These are phyloP conservation scores for Pyrenula aspistea DNA, from an alignment of 495 filamentous ascomycete genomes.

Conservation along the genomic window DNA sequence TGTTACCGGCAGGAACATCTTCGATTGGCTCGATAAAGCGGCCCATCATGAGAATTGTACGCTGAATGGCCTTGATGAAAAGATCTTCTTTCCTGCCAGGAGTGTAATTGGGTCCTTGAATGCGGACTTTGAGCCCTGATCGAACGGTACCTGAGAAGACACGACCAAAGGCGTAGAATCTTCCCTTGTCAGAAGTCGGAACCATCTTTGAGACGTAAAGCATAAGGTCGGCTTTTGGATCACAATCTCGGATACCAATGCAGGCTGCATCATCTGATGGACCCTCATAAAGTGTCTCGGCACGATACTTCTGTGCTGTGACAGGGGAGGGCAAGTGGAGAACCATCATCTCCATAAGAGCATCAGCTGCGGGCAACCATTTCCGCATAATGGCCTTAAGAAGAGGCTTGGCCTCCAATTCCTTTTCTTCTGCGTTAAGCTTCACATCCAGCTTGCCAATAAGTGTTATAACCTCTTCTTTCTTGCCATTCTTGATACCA, in stretches of 20 bases:
- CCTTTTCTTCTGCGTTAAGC: constrained; percentile 73
- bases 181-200: constrained; percentile 97
- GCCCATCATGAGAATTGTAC: constrained; percentile 99
- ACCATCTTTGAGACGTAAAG: constrained; percentile 99
- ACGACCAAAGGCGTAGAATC: constrained; percentile 99
- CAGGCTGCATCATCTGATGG: constrained; percentile 81
- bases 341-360: constrained; percentile 99
- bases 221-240: constrained; percentile 97
- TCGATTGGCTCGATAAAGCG: constrained; percentile 98
- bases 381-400: constrained; percentile 97
- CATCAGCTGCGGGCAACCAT: constrained; percentile 95
- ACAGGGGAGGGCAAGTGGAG: constrained; percentile 95
- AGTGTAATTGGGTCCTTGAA: constrained; percentile 97
- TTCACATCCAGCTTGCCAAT: constrained; percentile 88
- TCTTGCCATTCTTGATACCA: constrained; percentile 96
- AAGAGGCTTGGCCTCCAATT: constrained; percentile 90
- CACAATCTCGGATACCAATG: constrained; percentile 95
- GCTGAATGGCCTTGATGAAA: constrained; percentile 99
- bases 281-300: constrained; percentile 97
- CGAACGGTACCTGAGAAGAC: constrained; percentile 96
- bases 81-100: constrained; percentile 98
- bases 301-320: constrained; percentile 95
- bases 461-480: constrained; percentile 74
- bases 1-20: constrained; percentile 98
- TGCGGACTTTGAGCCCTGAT: constrained; percentile 98